Evolutionary conservation across 75 land plant species (phyloP), one percentile per base, ranked within the genome.

Genomic region (Isoetes taiwanensis): DNA sequence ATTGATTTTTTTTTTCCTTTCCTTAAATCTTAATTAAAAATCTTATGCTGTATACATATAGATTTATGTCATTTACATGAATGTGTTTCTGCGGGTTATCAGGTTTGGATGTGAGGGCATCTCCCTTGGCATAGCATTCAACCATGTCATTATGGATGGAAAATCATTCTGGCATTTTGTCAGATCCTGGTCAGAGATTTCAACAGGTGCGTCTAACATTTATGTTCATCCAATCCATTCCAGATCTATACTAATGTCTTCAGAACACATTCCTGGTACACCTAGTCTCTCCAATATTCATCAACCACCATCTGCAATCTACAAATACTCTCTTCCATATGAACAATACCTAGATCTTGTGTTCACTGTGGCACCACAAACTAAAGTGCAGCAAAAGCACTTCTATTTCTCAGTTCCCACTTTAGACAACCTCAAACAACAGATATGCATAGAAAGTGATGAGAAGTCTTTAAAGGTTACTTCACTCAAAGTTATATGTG

Each of bases 131-230:
- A 72, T 74, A 58, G 74, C 88, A 2, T 72, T 81, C 72, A 80
- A 81, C 67, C 88, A 84, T 57, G 69, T 79, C 10, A 58, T 80
- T 54, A 67, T 78, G 5, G 88, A 84, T 39, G 88, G 88, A 1
- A 58, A 66, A n/a, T 68, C 85, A 48, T 80, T 83, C 20, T 77
- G 84, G 88, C 84, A 84, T 31, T 84, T 84, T 73, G 75, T 84
- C 80, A 64, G 69, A 57, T 62, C 81, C 2, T 84, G 88, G 88
- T 77, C 84, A 58, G 76, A 77, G 42, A 30, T 65, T 6, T 68
- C 65, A 57, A 35, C 54, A 20, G 77, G 75, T 32, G 10, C 63
- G 9, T 6, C 65, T 33, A 8, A 70, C 35, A 39, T 69, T 30
- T n/a, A n/a, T n/a, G n/a, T n/a, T 43, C 74, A 27, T 54, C 53